Conservation (phyloP, 2,329 filamentous ascomycete species). For the Botrytis deweyae region DNA sequence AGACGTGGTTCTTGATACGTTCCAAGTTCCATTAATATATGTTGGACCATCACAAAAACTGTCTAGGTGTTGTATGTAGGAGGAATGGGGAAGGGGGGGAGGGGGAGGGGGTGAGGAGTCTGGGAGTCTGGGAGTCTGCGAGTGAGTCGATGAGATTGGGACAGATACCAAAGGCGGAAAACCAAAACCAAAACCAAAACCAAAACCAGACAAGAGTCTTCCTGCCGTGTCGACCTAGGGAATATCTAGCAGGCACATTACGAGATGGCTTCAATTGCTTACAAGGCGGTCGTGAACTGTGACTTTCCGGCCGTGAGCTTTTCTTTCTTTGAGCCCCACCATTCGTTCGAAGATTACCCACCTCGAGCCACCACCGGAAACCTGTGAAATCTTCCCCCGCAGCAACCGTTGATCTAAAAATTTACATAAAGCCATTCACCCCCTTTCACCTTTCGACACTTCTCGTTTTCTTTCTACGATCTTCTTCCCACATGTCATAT, state of each 20-base stretch:
- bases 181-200: too few relatives aligned
- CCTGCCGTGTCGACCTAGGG: neutral
- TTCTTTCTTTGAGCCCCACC: neutral
- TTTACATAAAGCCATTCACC: conserved; percentile 22
- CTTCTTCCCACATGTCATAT: conserved; percentile 24
- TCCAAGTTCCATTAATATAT: neutral
- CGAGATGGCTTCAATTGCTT: neutral
- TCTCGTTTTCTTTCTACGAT: neutral
- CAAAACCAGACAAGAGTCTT: neutral
- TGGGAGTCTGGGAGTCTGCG: neutral
- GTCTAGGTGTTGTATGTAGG: neutral
- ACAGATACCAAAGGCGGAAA: neutral
- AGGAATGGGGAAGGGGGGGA: neutral
- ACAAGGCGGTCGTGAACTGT: neutral
- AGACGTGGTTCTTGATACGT: neutral
- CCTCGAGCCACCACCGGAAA: neutral
- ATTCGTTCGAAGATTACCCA: neutral
- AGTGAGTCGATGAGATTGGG: neutral
- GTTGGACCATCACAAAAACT: neutral
- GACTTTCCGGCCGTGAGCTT: neutral
- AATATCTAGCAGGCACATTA: neutral
- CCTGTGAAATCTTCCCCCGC: neutral
- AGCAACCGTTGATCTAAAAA: conserved; percentile 5
- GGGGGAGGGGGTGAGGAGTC: neutral
- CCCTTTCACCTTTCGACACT: neutral